A percentile compares a stretch with the other conserved stretches of the same genome.
phyloP scores from a whole-genome alignment of 331 rosid genomes.

The Prunus yedoensis region DNA sequence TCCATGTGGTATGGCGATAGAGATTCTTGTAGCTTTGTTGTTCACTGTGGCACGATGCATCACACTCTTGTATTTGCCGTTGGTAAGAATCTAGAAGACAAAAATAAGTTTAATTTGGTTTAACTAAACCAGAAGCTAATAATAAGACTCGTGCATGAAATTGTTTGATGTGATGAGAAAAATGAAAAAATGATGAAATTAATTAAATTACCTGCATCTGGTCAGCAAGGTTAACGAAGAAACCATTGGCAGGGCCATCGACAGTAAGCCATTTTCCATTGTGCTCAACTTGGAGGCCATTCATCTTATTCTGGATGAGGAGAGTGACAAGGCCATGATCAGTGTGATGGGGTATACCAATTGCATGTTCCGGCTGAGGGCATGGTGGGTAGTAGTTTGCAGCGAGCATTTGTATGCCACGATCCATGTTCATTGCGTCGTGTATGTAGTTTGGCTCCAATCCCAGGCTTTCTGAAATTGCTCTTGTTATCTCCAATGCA shows the following conservation, averaged over 20 bases:
- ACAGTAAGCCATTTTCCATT: not conserved
- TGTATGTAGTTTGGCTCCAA: too few species aligned
- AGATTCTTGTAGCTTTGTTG: slow-evolving; percentile 35
- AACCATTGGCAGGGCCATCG: not conserved
- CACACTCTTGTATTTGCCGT: slow-evolving; percentile 56
- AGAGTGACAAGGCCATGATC: not conserved
- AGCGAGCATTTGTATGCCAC: not conserved
- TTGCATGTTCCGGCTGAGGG: not conserved
- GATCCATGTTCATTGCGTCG: not conserved
- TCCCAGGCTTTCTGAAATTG: not conserved
- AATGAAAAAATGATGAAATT: too few species aligned
- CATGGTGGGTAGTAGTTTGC: not conserved
- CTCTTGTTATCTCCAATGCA: not conserved
- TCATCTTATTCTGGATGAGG: not conserved
- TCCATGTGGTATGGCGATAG: slow-evolving; percentile 42
- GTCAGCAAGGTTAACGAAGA: not conserved
- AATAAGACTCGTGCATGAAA: not conserved
- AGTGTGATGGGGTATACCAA: not conserved
- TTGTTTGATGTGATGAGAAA: too few species aligned
- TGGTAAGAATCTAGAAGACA: slow-evolving; percentile 39
- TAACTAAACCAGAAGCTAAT: too few species aligned
- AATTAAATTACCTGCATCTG: not conserved
- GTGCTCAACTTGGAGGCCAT: not conserved
- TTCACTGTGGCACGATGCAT: slow-evolving; percentile 54
- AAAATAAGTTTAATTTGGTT: too few species aligned